These are phyloP conservation scores for Camelina hispida DNA, from an alignment of 345 rosid species.

Conservation along the genomic window DNA sequence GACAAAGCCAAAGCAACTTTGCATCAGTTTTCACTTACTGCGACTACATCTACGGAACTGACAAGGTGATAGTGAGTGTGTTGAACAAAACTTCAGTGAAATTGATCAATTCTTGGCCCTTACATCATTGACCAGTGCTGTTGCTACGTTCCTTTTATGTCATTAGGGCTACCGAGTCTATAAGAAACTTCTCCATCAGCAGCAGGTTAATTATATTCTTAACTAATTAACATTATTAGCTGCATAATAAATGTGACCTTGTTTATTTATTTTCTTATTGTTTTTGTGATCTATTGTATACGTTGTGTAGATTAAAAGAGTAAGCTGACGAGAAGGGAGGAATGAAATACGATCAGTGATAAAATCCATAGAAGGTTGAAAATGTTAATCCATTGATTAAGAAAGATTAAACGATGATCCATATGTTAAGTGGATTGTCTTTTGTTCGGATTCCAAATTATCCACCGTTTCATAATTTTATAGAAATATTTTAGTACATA, in stretches of 20 bases:
- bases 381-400: not conserved
- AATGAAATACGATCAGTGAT: constrained; percentile 8
- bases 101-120: not conserved
- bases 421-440: not conserved
- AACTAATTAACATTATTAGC: not conserved
- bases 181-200: constrained; percentile 31
- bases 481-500: too few relatives aligned
- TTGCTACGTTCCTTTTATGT: not conserved
- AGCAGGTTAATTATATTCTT: constrained; percentile 20
- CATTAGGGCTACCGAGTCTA: constrained; percentile 39
- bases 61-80: constrained; percentile 71
- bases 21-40: constrained; percentile 90
- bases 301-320: constrained; percentile 4
- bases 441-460: too few relatives aligned
- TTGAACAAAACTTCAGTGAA: not conserved
- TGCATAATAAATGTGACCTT: not conserved
- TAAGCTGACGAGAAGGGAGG: constrained; percentile 26
- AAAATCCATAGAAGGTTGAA: not conserved
- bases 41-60: constrained; percentile 81
- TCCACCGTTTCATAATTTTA: too few relatives aligned
- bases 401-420: not conserved
- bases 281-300: not conserved
- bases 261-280: not conserved
- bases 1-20: constrained; percentile 86
- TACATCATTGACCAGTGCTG: not conserved